Conservation (phyloP, 1,284 basidiomycete genomes). For the Coniferiporia weirii region DNA sequence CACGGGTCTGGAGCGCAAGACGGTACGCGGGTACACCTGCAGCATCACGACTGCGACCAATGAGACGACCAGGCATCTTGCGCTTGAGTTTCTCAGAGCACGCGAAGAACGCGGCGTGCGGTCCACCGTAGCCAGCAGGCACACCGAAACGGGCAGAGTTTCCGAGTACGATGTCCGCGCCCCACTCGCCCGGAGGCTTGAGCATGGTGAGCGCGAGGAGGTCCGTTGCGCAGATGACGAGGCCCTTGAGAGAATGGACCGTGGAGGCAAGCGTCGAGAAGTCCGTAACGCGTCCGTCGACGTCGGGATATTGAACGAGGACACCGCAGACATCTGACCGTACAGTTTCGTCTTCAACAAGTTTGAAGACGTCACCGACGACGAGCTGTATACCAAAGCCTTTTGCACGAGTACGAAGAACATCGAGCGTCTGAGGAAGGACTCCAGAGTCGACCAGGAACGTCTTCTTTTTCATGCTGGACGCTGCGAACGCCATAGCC, state of each 20-base stretch:
- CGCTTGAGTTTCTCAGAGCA: constrained; percentile 90
- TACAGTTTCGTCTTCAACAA: constrained; percentile 48
- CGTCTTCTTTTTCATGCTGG: constrained; percentile 71
- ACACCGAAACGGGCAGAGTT: constrained; percentile 96
- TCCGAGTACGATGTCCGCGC: constrained; percentile 92
- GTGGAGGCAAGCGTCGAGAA: constrained; percentile 64
- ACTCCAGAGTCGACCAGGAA: constrained; percentile 85
- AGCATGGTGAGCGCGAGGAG: constrained; percentile 90
- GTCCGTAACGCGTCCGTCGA: constrained; percentile 82
- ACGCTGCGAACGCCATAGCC: constrained; percentile 73
- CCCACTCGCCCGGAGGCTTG: constrained; percentile 97
- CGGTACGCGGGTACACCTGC: constrained; percentile 87
- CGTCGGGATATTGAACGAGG: constrained; percentile 90
- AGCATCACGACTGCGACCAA: constrained; percentile 85
- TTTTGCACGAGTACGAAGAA: constrained; percentile 82
- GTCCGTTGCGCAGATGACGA: constrained; percentile 88
- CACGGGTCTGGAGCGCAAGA: constrained; percentile 90
- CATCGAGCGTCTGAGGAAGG: constrained; percentile 81
- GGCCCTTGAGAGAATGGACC: constrained; percentile 72
- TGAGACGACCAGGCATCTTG: constrained; percentile 94
- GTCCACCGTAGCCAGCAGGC: constrained; percentile 86
- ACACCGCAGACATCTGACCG: constrained; percentile 77
- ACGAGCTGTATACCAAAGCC: constrained; percentile 85
- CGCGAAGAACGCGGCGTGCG: constrained; percentile 95
- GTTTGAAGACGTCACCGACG: constrained; percentile 54